Evolutionary conservation across 768 basidiomycete genomes (phyloP).

Genomic region (Cytidiella melzeri): DNA sequence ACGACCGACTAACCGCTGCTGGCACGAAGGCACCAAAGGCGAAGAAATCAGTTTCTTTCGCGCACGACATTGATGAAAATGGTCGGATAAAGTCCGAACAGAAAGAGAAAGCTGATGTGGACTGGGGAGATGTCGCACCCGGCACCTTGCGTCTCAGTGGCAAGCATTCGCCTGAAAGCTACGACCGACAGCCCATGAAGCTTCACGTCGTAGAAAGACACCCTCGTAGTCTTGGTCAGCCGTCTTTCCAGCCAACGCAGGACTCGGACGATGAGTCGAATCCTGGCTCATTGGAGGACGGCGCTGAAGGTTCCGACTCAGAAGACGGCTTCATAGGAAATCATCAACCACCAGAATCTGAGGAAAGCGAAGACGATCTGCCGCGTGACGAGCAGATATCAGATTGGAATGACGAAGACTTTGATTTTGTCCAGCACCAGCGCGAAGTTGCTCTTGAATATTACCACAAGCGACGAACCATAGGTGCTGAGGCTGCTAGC

Average conservation of each 20-base stretch:
- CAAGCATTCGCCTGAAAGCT: conserved; percentile 28
- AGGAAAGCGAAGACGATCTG: conserved; percentile 23
- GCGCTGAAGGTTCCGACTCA: conserved; percentile 23
- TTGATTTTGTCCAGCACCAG: conserved; percentile 60
- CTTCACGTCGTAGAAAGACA: conserved; percentile 62
- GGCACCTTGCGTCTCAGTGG: conserved; percentile 38
- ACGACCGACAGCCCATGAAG: conserved; percentile 51
- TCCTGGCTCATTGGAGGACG: conserved; percentile 27
- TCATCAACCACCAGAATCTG: conserved; percentile 22
- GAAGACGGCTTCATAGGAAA: conserved; percentile 7
- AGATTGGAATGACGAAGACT: conserved; percentile 49
- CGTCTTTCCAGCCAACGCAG: conserved; percentile 15
- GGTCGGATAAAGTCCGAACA: conserved; percentile 18
- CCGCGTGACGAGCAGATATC: conserved; percentile 17
- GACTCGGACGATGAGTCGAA: conserved; percentile 73
- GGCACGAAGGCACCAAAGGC: conserved; percentile 28
- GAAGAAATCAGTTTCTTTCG: conserved; percentile 66
- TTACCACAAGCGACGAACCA: conserved; percentile 49
- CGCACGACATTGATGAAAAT: conserved; percentile 31
- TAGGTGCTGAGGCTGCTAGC: conserved; percentile 48
- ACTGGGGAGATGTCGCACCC: conserved; percentile 53
- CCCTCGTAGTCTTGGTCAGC: conserved; percentile 27
- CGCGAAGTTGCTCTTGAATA: conserved; percentile 73
- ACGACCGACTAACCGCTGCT: conserved; percentile 23
- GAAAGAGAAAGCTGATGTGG: conserved; percentile 12